A percentile compares a stretch with the other conserved stretches of the same genome.
Conservation (phyloP, 768 basidiomycete species). For the Suillus decipiens region DNA sequence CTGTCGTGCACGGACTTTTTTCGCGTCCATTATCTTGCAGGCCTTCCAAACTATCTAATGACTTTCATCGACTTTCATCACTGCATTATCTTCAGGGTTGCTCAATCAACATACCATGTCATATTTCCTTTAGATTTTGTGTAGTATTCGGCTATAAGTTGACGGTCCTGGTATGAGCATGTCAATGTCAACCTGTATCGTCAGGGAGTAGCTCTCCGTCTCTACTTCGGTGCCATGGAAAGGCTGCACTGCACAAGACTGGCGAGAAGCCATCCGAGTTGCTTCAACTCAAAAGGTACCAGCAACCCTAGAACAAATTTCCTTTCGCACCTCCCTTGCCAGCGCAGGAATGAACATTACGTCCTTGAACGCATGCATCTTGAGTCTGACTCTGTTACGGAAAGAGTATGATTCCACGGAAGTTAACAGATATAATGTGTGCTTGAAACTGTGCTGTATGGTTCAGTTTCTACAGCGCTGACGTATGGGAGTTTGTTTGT, state of each 20-base stretch:
- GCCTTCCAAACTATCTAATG: not conserved
- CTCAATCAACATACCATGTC: too few relatives aligned
- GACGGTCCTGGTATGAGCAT: too few relatives aligned
- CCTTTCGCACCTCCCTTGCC: slow-evolving; percentile 75
- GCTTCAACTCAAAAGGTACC: not conserved
- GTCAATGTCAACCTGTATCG: too few relatives aligned
- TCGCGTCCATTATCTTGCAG: not conserved
- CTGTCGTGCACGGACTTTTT: not conserved
- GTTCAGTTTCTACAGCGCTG: slow-evolving; percentile 82
- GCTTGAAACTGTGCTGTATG: slow-evolving; percentile 57
- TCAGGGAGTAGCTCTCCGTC: not conserved
- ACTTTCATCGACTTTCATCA: not conserved
- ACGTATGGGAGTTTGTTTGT: slow-evolving; percentile 30
- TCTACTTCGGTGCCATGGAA: not conserved
- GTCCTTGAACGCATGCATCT: slow-evolving; percentile 50
- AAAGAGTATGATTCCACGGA: slow-evolving; percentile 48
- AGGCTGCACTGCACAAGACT: slow-evolving; percentile 17
- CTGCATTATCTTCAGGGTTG: too few relatives aligned
- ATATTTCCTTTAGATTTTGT: too few relatives aligned
- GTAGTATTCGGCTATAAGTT: too few relatives aligned
- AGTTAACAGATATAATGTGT: slow-evolving; percentile 52
- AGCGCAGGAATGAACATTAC: slow-evolving; percentile 75
- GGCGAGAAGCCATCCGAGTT: slow-evolving; percentile 22
- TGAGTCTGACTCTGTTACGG: slow-evolving; percentile 52
- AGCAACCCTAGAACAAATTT: slow-evolving; percentile 35